Evolutionary conservation across 495 filamentous ascomycete species (phyloP), one percentile per base, ranked within the genome.

Genomic region (Penicillium parvum): DNA sequence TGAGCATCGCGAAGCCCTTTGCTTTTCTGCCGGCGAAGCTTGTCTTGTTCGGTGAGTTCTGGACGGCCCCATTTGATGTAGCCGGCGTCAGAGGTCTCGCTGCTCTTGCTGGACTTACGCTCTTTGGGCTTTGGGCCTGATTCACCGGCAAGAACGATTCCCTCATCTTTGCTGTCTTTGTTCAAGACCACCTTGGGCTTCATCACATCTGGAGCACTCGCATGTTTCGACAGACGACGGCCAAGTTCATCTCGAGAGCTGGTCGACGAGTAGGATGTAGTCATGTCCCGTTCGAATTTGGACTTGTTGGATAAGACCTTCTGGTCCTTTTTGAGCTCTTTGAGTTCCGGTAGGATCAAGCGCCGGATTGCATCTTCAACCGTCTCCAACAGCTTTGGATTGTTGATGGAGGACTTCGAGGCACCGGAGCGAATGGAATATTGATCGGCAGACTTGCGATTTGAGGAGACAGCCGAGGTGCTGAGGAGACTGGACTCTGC

Each of bases 311-410:
- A 63, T 35, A 79, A 76, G 25, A 76, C 71, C 46, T 83, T 88
- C 58, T 94, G 86, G 53, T 95, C 88, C 55, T 87, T 80, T 65
- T 95, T 96, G 32, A 97, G 72, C 21, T 87, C 87, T 39, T 88
- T 88, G 33, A 98, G 73, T 59, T 98, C 91, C 1, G 92, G 94
- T 1, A 97, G 66, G 36, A 97, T 95, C 35, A 97, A 70, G 32
- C 90, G 79, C 36, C 86, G 84, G 50, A 98, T 97, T 15, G 92
- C 89, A 69, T 96, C 91, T 64, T 97, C 91, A 6, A 98, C 91
- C 0, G 90, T 90, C 60, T 94, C 88, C 4, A 97, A 77, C n/a
- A 98, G 66, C 49, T 87, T 94, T 0, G 91, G 91, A 58, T 98
- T 96, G 65, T 94, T 96, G 64, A 95, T 84, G 0, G 88, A 92